Base-by-base conservation (phyloP, 495 filamentous ascomycete species). In the Penicillium lagena region DNA sequence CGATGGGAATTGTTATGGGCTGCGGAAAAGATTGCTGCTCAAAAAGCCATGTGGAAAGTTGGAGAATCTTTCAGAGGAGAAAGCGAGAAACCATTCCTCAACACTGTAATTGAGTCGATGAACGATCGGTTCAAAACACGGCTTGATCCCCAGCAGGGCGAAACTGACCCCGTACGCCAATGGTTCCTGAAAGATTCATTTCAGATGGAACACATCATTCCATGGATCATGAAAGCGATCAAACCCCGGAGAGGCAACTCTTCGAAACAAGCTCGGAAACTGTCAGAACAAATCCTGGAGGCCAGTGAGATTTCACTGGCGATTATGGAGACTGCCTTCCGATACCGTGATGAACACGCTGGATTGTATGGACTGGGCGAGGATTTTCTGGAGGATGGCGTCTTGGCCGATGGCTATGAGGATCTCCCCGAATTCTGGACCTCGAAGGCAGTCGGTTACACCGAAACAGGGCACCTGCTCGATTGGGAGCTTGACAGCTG, bases 11-110 rank as follows among this genome's bases (percentile, higher is more conserved):
- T 98, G 6, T 72, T 97, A n/a, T 87, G 83, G 77, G 81, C 86
- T 53, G 90, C 90, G 0, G 93, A 97, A 58, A 96, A 89, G 60
- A 77, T 96, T 52, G 81, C 82, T 33, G 86, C 89, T 29, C 91
- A 90, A n/a, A 77, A 76, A 36, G 75, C 79, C 31, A 74, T 97
- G 47, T 97, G 90, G 90, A 78, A 80, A 45, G 64, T 75, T 29
- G 84, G 93, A 54, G 82, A 93, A 49, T 54, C 73, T 7, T 76
- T 75, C 39, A 63, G 78, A 9, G 67, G 66, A 12, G 68, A 64
- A 32, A 48, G 50, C 6, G 58, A 65, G 11, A 69, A 77, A 32
- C 75, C 74, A n/a, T 71, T 87, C 30, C 71, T 93, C 12, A 67
- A 77, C 10, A 80, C 86, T 46, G 75, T 89, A 22, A 77, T 90